Evolutionary conservation across 495 filamentous ascomycete species (phyloP).

Genomic region (Aspergillus mulundensis): DNA sequence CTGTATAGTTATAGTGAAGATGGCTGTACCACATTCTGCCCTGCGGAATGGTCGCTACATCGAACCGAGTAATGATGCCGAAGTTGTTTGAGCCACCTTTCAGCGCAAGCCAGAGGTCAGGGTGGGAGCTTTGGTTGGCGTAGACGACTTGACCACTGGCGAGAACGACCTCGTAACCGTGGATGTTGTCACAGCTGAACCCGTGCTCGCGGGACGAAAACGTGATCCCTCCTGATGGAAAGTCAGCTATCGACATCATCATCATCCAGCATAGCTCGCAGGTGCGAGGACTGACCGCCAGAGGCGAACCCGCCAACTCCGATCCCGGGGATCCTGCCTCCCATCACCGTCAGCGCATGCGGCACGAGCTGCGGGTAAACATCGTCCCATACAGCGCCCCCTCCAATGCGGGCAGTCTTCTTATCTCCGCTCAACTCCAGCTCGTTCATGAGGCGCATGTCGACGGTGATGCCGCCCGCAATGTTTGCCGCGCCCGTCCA

Average conservation of each 20-base stretch:
- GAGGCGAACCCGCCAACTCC: background rate
- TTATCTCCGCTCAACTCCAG: background rate
- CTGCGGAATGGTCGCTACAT: background rate
- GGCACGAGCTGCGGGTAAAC: background rate
- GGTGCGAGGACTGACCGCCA: background rate
- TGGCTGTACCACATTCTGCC: background rate
- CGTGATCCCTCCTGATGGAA: background rate
- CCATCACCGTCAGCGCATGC: background rate
- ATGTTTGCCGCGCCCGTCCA: background rate
- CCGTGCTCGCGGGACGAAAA: background rate
- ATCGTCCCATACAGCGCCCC: background rate
- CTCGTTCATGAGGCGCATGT: background rate
- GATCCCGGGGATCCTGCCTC: background rate
- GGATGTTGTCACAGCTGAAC: background rate
- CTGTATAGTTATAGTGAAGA: background rate
- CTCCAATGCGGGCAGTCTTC: background rate
- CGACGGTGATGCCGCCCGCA: background rate
- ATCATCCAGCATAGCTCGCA: too few species aligned
- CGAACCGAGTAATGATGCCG: background rate
- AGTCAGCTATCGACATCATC: background rate
- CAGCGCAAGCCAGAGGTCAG: background rate
- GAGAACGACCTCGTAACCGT: background rate
- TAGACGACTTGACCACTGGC: background rate
- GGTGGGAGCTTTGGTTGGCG: background rate
- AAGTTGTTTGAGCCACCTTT: background rate